phyloP scores from a whole-genome alignment of 2,329 filamentous ascomycete species.

The Calonectria leucothoes region DNA sequence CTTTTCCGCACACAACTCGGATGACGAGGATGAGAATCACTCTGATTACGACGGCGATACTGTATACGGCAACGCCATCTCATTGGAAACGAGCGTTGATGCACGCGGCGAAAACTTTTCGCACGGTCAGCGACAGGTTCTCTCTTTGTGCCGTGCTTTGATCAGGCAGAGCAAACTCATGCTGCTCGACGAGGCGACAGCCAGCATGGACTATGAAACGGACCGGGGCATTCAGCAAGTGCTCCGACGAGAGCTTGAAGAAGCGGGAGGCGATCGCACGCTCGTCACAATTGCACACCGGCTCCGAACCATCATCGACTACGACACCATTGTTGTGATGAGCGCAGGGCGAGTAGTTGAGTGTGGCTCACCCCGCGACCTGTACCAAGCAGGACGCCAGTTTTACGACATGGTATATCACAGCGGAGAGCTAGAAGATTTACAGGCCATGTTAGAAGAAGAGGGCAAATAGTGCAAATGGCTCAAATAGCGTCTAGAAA shows the following conservation, averaged over 20 bases:
- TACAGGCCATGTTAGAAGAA: conserved; percentile 50
- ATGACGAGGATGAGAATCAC: conserved; percentile 40
- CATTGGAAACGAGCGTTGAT: conserved; percentile 60
- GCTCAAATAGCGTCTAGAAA: not conserved
- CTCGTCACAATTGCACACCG: conserved; percentile 70
- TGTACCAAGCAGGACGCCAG: conserved; percentile 57
- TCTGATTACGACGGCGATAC: conserved; percentile 14
- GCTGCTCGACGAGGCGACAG: conserved; percentile 69
- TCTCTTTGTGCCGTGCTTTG: conserved; percentile 67
- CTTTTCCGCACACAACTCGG: conserved; percentile 55
- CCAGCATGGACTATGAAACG: conserved; percentile 69
- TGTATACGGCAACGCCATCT: conserved; percentile 38
- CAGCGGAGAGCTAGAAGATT: conserved; percentile 63
- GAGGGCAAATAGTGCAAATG: not conserved
- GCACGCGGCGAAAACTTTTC: conserved; percentile 67
- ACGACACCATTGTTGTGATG: conserved; percentile 69
- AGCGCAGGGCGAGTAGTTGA: conserved; percentile 64
- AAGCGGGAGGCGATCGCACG: conserved; percentile 58
- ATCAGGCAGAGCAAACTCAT: conserved; percentile 66
- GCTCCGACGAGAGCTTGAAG: conserved; percentile 60
- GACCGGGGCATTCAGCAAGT: conserved; percentile 67
- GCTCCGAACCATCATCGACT: conserved; percentile 69
- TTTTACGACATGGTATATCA: conserved; percentile 68
- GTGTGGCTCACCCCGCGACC: conserved; percentile 60
- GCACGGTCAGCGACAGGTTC: conserved; percentile 68